Evolutionary conservation across 306 rosid species (phyloP), one percentile per base, ranked within the genome.

Genomic region (Cicer bijugum): DNA sequence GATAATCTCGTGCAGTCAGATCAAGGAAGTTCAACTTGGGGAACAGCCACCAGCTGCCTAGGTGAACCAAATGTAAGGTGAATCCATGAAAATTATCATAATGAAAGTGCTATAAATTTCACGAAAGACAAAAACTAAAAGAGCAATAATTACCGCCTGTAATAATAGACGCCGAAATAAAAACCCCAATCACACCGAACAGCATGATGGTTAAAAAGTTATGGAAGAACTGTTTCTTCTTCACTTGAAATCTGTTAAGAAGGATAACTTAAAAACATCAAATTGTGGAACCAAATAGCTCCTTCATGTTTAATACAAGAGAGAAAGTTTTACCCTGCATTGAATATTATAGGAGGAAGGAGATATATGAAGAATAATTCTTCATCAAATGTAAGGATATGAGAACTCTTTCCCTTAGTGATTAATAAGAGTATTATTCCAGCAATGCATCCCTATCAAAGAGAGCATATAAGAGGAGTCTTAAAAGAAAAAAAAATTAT

Each of bases 301-400:
- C 19, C 72, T 63, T 11, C 28, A 64, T 75, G 80, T 67, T 12
- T 17, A 52, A 75, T 9, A 61, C 12, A 56, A 63, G 78, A 39
- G 55, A 78, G 51, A 53, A 45, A 28, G 11, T 56, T 72, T 74
- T 88, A 91, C 98, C 97, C 96, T 7, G 96, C 98, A 88, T 94
- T 94, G 89, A 91, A 94, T 63, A 91, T 91, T 10, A 94, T 94
- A 1, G 98, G 98, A 50, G 98, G 98, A 78, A 91, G 96, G 46
- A 94, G 98, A 85, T 94, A 91, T 42, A 94, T 84, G 85, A 94
- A 94, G 92, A 94, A 94, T 55, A 91, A 50, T 81, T 91, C 92
- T 86, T 94, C 97, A 53, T 81, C 16, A 40, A 94, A 94, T 4
- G 85, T 84, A 47, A 91, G 89, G 52, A 91, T 88, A 75, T 65